phyloP scores from a whole-genome alignment of 371 early-diverging fungal species.

The Smittium mucronatum region DNA sequence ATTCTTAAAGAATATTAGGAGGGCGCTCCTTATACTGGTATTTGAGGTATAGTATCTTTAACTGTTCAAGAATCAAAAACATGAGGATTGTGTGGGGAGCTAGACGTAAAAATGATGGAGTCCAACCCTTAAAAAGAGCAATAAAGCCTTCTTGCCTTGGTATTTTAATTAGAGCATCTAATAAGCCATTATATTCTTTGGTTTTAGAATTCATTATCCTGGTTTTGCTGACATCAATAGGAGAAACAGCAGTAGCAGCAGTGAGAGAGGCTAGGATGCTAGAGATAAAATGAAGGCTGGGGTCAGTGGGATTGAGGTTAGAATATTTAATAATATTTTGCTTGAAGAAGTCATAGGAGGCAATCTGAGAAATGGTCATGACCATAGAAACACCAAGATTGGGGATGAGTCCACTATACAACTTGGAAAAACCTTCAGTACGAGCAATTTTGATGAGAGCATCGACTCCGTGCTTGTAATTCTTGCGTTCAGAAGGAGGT shows the following conservation, averaged over 20 bases:
- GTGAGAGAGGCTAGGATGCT: conserved; percentile 70
- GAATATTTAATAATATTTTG: conserved; percentile 35
- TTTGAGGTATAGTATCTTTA: conserved; percentile 18
- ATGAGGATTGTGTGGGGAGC: conserved; percentile 82
- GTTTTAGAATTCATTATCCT: conserved; percentile 62
- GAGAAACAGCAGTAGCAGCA: conserved; percentile 75
- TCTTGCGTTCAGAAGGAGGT: conserved; percentile 43
- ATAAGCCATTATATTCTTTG: conserved; percentile 21
- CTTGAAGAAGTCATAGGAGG: conserved; percentile 60
- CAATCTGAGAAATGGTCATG: conserved; percentile 65
- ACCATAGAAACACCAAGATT: conserved; percentile 60
- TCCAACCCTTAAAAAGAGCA: conserved; percentile 81
- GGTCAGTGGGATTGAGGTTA: conserved; percentile 14
- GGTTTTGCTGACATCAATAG: conserved; percentile 82
- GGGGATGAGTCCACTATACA: conserved; percentile 61
- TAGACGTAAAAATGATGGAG: conserved; percentile 63
- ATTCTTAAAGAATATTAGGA: too few relatives aligned
- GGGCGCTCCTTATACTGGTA: neutral
- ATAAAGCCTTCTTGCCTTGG: conserved; percentile 50
- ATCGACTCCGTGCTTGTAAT: conserved; percentile 64
- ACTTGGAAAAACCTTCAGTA: conserved; percentile 47
- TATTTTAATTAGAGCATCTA: conserved; percentile 45
- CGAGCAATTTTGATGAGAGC: conserved; percentile 48
- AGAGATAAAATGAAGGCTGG: conserved; percentile 57
- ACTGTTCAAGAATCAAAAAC: conserved; percentile 67